phyloP scores from a whole-genome alignment of 225 moss, liverwort and hornwort species.

The Physcomitrium patens region DNA sequence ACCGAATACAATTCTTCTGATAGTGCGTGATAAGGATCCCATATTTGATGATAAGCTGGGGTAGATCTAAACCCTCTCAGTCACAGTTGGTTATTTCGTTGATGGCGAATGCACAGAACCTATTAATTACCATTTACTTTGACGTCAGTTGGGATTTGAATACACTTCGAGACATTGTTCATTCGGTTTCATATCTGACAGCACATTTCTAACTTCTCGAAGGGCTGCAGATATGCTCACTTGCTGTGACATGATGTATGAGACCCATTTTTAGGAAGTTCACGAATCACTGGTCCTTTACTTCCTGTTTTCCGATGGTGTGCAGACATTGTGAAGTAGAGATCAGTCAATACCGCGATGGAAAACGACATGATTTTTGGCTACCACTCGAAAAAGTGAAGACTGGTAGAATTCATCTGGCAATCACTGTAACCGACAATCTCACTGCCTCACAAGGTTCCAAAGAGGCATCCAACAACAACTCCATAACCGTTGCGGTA shows the following conservation, averaged over 20 bases:
- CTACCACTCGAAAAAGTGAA: conserved; percentile 69
- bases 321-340: conserved; percentile 60
- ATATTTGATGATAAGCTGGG: conserved; percentile 80
- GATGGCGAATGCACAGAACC: neutral
- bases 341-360: conserved; percentile 54
- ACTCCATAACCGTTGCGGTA: conserved; percentile 46
- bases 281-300: neutral
- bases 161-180: neutral
- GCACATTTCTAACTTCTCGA: neutral
- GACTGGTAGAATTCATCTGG: conserved; percentile 74
- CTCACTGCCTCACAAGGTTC: conserved; percentile 38
- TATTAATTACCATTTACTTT: conserved; percentile 9
- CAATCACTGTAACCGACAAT: conserved; percentile 59
- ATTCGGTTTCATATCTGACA: too few species aligned
- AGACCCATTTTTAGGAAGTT: neutral
- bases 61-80: conserved; percentile 36
- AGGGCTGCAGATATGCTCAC: neutral
- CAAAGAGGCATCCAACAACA: conserved; percentile 24
- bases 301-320: conserved; percentile 25
- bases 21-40: conserved; percentile 84
- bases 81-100: conserved; percentile 9
- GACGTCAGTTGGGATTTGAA: conserved; percentile 11
- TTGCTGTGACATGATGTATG: neutral
- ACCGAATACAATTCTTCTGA: conserved; percentile 53
- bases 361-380: conserved; percentile 81